phyloP scores from a whole-genome alignment of 306 rosid species.

The Ormosia emarginata region DNA sequence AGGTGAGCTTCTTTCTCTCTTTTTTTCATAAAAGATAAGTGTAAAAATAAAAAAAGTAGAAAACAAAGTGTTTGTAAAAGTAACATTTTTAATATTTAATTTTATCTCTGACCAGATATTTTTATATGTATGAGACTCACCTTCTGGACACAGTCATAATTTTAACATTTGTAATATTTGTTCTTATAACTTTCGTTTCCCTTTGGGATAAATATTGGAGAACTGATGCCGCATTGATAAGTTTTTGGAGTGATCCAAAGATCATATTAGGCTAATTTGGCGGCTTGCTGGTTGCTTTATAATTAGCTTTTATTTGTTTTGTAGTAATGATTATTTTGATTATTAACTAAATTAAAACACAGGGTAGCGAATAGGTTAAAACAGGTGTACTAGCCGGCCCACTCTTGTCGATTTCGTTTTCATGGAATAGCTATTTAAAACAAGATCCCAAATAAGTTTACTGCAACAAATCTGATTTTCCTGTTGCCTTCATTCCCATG shows the following conservation, averaged over 20 bases:
- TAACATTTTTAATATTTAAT: background rate
- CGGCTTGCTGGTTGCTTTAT: constrained; percentile 22
- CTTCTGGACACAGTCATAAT: too few relatives aligned
- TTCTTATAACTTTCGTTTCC: background rate
- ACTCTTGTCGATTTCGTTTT: constrained; percentile 64
- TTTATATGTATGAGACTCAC: background rate
- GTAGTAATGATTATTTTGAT: constrained; percentile 28
- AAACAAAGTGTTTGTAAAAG: background rate
- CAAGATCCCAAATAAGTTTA: constrained; percentile 29
- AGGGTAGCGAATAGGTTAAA: constrained; percentile 61
- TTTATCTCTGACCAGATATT: too few relatives aligned
- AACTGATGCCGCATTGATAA: background rate
- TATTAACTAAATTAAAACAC: constrained; percentile 9
- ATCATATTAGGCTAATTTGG: constrained; percentile 30
- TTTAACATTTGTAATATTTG: background rate
- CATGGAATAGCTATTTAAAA: constrained; percentile 39
- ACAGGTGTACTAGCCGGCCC: constrained; percentile 94
- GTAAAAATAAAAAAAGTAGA: too few relatives aligned
- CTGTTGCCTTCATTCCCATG: constrained; percentile 32
- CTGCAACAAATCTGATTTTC: constrained; percentile 30
- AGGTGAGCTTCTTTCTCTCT: too few relatives aligned
- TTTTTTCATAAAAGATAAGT: too few relatives aligned
- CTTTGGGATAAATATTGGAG: constrained; percentile 2
- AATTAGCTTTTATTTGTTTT: constrained; percentile 12
- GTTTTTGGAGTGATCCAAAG: constrained; percentile 21